phyloP scores from a whole-genome alignment of 1,139 yeast genomes.

The Debaryomycetaceae sp. region DNA sequence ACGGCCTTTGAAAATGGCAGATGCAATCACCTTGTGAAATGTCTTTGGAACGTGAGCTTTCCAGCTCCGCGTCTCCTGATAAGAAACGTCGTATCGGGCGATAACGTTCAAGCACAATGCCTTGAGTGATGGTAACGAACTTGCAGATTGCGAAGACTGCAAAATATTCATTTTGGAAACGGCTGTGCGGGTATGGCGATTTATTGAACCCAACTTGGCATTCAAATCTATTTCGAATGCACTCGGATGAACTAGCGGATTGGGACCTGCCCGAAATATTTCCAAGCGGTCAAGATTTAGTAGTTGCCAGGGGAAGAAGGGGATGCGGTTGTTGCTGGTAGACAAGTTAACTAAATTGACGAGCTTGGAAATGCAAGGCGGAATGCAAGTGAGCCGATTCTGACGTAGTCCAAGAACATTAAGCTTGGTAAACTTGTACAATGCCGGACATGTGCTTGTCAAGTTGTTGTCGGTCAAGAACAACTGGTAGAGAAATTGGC shows the following conservation, averaged over 20 bases:
- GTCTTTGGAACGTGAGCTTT: conserved; percentile 23
- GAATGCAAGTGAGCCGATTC: conserved; percentile 38
- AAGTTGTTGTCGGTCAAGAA: conserved; percentile 42
- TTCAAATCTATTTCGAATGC: conserved; percentile 10
- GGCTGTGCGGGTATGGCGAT: conserved; percentile 8
- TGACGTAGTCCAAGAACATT: conserved; percentile 45
- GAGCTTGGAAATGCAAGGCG: conserved; percentile 40
- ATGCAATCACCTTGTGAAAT: conserved; percentile 26
- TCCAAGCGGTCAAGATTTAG: conserved; percentile 30
- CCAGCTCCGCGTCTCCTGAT: conserved; percentile 37
- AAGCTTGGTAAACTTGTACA: conserved; percentile 39
- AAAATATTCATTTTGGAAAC: conserved; percentile 15
- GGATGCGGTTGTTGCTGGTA: conserved; percentile 40
- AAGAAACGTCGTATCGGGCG: conserved; percentile 33
- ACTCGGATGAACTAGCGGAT: conserved; percentile 17
- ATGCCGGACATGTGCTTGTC: conserved; percentile 35
- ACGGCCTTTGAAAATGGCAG: conserved; percentile 33
- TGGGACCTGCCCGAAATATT: conserved; percentile 40
- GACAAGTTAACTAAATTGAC: conserved; percentile 36
- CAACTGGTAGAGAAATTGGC: conserved; percentile 15
- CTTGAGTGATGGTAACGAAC: conserved; percentile 24
- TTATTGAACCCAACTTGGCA: conserved; percentile 6
- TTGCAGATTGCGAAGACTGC: background rate
- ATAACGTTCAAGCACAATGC: conserved; percentile 33
- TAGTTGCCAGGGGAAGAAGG: conserved; percentile 45